Percentiles rank a stretch among this genome's conserved stretches.
Evolutionary conservation across 2,329 filamentous ascomycete species (phyloP).

Genomic region (Drechslera avenae): DNA sequence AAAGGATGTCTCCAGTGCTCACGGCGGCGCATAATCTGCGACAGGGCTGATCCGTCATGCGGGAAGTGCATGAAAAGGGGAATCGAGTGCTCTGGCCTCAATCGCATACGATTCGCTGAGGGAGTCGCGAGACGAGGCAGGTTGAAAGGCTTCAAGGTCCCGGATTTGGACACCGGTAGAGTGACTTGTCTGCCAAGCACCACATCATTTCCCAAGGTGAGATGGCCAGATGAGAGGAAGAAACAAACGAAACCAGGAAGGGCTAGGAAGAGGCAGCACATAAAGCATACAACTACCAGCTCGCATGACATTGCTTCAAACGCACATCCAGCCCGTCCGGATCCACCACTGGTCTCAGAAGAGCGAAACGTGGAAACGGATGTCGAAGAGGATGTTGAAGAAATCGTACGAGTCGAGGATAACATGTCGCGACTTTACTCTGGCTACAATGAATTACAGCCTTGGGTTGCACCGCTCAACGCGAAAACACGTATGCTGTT

Average conservation of each 20-base stretch:
- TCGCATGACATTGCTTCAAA: background rate
- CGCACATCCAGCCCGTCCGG: background rate
- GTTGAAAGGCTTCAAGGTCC: conserved; percentile 23
- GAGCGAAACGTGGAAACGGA: no score
- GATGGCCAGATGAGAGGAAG: conserved; percentile 3
- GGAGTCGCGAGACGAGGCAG: conserved; percentile 30
- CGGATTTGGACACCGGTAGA: conserved; percentile 4
- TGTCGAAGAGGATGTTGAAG: no score
- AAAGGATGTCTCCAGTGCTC: conserved; percentile 49
- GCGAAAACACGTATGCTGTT: conserved; percentile 46
- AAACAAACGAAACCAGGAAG: background rate
- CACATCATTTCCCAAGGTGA: background rate
- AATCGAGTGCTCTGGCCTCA: conserved; percentile 49
- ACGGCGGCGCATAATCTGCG: conserved; percentile 48
- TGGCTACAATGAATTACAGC: conserved; percentile 12
- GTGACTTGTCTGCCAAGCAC: background rate
- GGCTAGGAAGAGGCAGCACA: background rate
- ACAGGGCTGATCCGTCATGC: conserved; percentile 49
- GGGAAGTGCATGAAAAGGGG: conserved; percentile 48
- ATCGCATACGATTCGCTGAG: conserved; percentile 47
- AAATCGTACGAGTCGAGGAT: no score
- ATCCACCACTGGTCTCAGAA: background rate
- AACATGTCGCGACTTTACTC: no score
- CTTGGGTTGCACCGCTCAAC: conserved; percentile 33
- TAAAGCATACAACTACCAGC: no score